Conservation (phyloP, 2,329 filamentous ascomycete genomes). For the Delphinella strobiligena region DNA sequence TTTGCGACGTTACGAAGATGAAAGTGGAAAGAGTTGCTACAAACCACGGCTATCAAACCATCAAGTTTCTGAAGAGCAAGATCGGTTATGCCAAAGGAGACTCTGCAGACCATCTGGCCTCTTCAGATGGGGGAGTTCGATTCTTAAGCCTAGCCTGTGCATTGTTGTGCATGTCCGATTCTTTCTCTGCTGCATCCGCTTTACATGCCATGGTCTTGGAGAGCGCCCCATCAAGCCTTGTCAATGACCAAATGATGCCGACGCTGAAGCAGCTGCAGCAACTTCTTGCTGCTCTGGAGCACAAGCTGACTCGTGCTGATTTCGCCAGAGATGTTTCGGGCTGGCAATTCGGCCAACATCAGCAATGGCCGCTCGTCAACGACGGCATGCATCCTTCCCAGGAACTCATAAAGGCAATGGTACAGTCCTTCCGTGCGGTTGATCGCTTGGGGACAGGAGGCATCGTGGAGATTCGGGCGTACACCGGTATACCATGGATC, state of each 20-base stretch:
- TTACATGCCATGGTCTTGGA: background rate
- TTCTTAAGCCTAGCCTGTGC: background rate
- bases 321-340: background rate
- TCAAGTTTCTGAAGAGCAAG: background rate
- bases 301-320: background rate
- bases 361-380: background rate
- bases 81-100: background rate
- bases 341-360: background rate
- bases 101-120: background rate
- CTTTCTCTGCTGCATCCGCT: background rate
- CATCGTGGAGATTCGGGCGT: background rate
- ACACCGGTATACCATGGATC: background rate
- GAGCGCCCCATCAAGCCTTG: too few species aligned
- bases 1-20: background rate
- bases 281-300: background rate
- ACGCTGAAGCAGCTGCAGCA: background rate
- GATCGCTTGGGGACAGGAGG: background rate
- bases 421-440: background rate
- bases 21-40: background rate
- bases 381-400: background rate
- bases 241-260: background rate
- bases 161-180: background rate
- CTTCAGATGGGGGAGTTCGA: background rate
- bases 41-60: background rate
- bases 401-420: background rate